phyloP scores from a whole-genome alignment of 441 rosid genomes.

The Biscutella laevigata region DNA sequence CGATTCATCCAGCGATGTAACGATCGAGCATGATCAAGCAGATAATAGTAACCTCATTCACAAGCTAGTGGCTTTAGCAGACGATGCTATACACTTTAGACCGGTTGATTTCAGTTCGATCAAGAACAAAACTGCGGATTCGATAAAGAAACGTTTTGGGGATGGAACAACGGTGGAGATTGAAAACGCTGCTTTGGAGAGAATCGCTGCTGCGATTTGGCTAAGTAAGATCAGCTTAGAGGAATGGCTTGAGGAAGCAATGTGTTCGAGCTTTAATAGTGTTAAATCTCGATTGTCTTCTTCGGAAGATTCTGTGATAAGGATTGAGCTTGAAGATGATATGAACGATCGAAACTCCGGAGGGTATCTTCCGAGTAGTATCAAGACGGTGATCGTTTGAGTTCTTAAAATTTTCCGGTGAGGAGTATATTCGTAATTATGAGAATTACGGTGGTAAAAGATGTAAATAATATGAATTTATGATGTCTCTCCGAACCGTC shows the following conservation, averaged over 20 bases:
- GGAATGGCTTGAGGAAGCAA: slow-evolving; percentile 65
- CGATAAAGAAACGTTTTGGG: slow-evolving; percentile 39
- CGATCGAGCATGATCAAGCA: slow-evolving; percentile 67
- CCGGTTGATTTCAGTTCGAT: slow-evolving; percentile 58
- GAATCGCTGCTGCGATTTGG: slow-evolving; percentile 62
- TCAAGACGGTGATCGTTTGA: slow-evolving; percentile 42
- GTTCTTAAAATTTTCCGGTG: background rate
- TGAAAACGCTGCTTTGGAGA: slow-evolving; percentile 57
- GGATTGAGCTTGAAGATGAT: slow-evolving; percentile 45
- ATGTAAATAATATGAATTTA: slow-evolving; percentile 39
- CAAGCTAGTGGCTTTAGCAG: slow-evolving; percentile 42
- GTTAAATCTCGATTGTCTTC: slow-evolving; percentile 35
- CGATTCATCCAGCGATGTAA: slow-evolving; percentile 76
- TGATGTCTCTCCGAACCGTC: slow-evolving; percentile 26
- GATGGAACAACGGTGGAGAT: slow-evolving; percentile 38
- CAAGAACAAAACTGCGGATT: slow-evolving; percentile 27
- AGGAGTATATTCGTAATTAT: slow-evolving; percentile 18
- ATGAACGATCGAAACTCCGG: slow-evolving; percentile 31
- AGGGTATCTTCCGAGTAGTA: slow-evolving; percentile 52
- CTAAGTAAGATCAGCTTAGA: slow-evolving; percentile 52
- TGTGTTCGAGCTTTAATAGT: slow-evolving; percentile 56
- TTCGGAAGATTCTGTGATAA: slow-evolving; percentile 33
- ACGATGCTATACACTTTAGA: slow-evolving; percentile 51
- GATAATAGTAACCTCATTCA: slow-evolving; percentile 32
- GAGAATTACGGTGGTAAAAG: slow-evolving; percentile 26